A percentile compares a stretch with the other conserved stretches of the same genome.
These are phyloP conservation scores for Lactarius hatsudake DNA, from an alignment of 768 basidiomycete genomes.

Conservation along the genomic window DNA sequence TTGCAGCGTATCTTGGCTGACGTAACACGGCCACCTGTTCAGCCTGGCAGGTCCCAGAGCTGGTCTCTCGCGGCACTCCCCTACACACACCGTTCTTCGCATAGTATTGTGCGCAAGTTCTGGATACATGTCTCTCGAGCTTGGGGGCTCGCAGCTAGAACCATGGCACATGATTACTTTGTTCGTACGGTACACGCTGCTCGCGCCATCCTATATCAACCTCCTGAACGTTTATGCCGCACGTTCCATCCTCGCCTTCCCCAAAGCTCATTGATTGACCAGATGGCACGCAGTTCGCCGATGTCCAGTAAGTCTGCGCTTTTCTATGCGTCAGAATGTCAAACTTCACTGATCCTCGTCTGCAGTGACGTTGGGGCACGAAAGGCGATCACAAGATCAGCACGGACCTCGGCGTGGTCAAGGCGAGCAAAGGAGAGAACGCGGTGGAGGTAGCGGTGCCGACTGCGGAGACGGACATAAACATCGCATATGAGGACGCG, in stretches of 20 bases:
- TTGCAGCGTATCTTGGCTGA: not conserved
- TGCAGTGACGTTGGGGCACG: slow-evolving; percentile 87
- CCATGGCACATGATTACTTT: slow-evolving; percentile 99
- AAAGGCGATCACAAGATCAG: slow-evolving; percentile 89
- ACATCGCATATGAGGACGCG: too few relatives aligned
- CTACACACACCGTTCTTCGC: slow-evolving; percentile 90
- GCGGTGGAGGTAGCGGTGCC: slow-evolving; percentile 87
- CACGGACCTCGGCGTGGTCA: slow-evolving; percentile 84
- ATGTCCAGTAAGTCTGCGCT: slow-evolving; percentile 57
- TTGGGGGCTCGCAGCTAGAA: slow-evolving; percentile 59
- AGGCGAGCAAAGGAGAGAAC: slow-evolving; percentile 60
- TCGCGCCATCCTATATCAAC: slow-evolving; percentile 39
- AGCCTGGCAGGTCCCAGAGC: slow-evolving; percentile 93
- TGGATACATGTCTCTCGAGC: slow-evolving; percentile 72
- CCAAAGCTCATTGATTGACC: not conserved
- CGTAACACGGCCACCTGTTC: not conserved
- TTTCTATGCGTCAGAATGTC: not conserved
- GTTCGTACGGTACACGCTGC: slow-evolving; percentile 86
- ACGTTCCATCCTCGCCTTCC: slow-evolving; percentile 29
- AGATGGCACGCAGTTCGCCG: slow-evolving; percentile 57
- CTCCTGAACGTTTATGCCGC: slow-evolving; percentile 90
- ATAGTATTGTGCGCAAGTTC: slow-evolving; percentile 77
- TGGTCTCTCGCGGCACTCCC: slow-evolving; percentile 93
- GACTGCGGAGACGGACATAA: slow-evolving; percentile 83
- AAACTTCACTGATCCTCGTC: slow-evolving; percentile 1